Evolutionary conservation across 208 protist genomes (phyloP).

Genomic region (Crithidia bombi): DNA sequence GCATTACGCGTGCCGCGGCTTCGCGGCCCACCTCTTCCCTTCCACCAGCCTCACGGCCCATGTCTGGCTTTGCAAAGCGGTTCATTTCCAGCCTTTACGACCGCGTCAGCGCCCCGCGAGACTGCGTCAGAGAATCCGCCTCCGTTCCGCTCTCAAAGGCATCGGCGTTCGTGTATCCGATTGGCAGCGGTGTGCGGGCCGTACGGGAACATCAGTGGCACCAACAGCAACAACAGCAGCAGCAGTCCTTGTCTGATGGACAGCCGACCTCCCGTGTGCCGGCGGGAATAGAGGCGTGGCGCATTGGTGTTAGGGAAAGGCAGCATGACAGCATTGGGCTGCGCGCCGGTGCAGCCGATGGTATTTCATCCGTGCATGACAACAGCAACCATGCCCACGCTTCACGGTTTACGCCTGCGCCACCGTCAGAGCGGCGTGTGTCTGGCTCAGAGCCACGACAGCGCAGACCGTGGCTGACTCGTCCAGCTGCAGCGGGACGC

Average conservation of each 20-base stretch:
- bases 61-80: slow-evolving; percentile 45
- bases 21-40: slow-evolving; percentile 30
- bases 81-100: slow-evolving; percentile 59
- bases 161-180: not conserved
- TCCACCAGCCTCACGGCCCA: slow-evolving; percentile 20
- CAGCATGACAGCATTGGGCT: not conserved
- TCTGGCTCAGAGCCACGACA: not conserved
- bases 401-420: not conserved
- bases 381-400: not conserved
- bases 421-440: not conserved
- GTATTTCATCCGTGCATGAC: too few species aligned
- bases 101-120: slow-evolving; percentile 13
- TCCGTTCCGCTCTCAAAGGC: slow-evolving; percentile 9
- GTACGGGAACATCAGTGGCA: slow-evolving; percentile 12
- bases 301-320: not conserved
- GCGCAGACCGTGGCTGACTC: not conserved
- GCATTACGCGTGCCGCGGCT: not conserved
- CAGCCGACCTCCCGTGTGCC: not conserved
- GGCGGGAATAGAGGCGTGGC: slow-evolving; percentile 7
- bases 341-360: too few species aligned
- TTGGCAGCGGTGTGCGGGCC: slow-evolving; percentile 17
- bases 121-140: not conserved
- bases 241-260: not conserved
- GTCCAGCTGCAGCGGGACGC: not conserved
- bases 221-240: slow-evolving; percentile 5